Base-by-base conservation (phyloP, 768 basidiomycete genomes). In the Leucosporidium creatinivorum region DNA sequence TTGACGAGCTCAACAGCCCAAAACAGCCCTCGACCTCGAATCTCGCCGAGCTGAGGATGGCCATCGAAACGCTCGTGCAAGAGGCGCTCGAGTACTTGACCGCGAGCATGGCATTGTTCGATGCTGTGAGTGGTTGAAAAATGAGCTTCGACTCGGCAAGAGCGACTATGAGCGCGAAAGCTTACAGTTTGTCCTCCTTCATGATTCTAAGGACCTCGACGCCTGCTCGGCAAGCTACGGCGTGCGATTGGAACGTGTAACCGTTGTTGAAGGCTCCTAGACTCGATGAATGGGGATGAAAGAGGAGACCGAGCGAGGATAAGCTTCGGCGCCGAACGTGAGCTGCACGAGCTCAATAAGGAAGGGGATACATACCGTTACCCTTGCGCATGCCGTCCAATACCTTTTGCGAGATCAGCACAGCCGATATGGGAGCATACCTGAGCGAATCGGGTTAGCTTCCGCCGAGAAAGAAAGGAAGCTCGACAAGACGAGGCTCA, bases 1-100 rank as follows among this genome's bases (percentile, higher is more conserved):
- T 39, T 30, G 23, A 67, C 62, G 26, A 69, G 62, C 60, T 74
- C 73, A 12, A 74, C 21, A 0, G 48, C 36, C 64, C 56, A 67
- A 63, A 76, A 76, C 8, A 76, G 62, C 13, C 75, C 75, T 8
- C 54, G 65, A 25, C 75, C 74, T 28, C 75, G 67, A 21, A 64
- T 68, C 26, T 70, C 69, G 2, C 63, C 66, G 36, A 73, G 68
- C 58, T 62, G n/a, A 1, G 44, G 62, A 30, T 67, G 60, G 25
- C 21, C n/a, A 21, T 31, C 25, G 21, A 67, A 50, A 10, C 19
- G 28, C n/a, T 55, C 4, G 36, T 28, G 59, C n/a, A 67, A 23
- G 0, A 47, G 19, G 4, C n/a, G 21, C 1, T 49, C 52, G 26
- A 67, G 60, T 28, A 51, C 6, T 8, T 25, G 19, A 8, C 65